Percentiles rank a stretch among this genome's conserved stretches.
Evolutionary conservation across 805 yeast genomes (phyloP).

Genomic region (Zygosaccharomyces bisporus): DNA sequence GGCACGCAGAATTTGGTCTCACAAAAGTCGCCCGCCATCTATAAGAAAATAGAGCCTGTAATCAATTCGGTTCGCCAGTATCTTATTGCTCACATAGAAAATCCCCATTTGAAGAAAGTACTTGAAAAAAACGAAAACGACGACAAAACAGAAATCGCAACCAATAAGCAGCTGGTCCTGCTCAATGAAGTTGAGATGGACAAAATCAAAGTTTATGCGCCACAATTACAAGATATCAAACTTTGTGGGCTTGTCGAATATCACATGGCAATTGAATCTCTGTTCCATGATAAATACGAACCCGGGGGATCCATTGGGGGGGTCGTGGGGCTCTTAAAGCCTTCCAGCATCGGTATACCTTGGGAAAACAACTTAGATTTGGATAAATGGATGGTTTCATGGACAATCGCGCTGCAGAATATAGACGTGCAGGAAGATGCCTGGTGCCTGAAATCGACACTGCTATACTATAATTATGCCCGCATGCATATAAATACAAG

Average conservation of each 20-base stretch:
- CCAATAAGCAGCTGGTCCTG: conserved; percentile 24
- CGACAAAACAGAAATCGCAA: conserved; percentile 15
- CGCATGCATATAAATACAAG: conserved; percentile 62
- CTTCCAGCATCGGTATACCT: conserved; percentile 62
- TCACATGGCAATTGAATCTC: conserved; percentile 58
- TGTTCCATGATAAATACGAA: conserved; percentile 40
- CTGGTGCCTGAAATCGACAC: conserved; percentile 68
- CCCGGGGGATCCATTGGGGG: conserved; percentile 13
- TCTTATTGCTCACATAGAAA: conserved; percentile 9
- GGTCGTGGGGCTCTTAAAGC: conserved; percentile 56
- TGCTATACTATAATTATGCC: conserved; percentile 70
- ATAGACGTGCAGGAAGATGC: conserved; percentile 44
- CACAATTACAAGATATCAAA: conserved; percentile 46
- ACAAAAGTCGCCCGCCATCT: conserved; percentile 55
- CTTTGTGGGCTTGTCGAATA: conserved; percentile 68
- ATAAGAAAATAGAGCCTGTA: conserved; percentile 41
- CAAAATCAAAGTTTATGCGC: conserved; percentile 17
- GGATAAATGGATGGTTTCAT: conserved; percentile 76
- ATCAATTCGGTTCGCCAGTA: conserved; percentile 27
- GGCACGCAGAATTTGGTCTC: conserved; percentile 65
- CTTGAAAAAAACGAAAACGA: conserved; percentile 12
- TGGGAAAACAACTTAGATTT: conserved; percentile 62
- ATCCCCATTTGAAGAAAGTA: conserved; percentile 14
- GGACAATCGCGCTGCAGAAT: conserved; percentile 68
- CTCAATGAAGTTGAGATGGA: conserved; percentile 20